Percentiles rank a stretch among this genome's conserved stretches.
Conservation (phyloP, 2,329 filamentous ascomycete genomes). For the Tolypocladium tundrense region DNA sequence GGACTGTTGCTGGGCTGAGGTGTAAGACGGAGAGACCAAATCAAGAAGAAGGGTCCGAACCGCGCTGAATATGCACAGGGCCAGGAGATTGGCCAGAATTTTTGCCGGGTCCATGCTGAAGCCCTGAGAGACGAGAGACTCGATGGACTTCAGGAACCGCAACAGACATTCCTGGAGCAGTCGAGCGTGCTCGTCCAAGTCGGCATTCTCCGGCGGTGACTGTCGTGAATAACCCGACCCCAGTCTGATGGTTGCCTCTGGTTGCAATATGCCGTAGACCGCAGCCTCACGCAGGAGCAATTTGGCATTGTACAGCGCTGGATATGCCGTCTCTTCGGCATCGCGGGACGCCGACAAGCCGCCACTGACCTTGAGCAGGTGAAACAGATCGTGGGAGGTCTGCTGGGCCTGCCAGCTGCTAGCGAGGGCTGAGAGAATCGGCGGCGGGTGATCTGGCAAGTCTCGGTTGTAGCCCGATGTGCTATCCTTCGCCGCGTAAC, state of each 20-base stretch:
- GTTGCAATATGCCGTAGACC: constrained; percentile 42
- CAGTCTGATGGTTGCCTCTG: constrained; percentile 31
- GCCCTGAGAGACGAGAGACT: constrained; percentile 27
- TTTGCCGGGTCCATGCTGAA: constrained; percentile 25
- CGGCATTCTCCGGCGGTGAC: constrained; percentile 28
- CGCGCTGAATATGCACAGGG: constrained; percentile 49
- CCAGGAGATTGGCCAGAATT: constrained; percentile 42
- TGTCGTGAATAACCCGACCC: constrained; percentile 12
- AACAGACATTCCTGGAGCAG: constrained; percentile 39
- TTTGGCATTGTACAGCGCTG: constrained; percentile 43
- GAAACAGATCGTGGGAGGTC: constrained; percentile 40
- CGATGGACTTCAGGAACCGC: constrained; percentile 43
- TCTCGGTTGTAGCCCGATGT: constrained; percentile 15
- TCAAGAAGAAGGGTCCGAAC: constrained; percentile 42
- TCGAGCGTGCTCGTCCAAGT: constrained; percentile 35
- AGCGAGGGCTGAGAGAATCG: constrained; percentile 38
- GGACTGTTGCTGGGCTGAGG: background rate
- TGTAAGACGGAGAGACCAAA: constrained; percentile 12
- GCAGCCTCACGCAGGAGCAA: constrained; percentile 43
- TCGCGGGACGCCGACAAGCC: constrained; percentile 37
- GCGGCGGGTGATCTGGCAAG: constrained; percentile 31
- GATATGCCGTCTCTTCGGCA: constrained; percentile 36
- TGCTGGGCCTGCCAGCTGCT: constrained; percentile 40
- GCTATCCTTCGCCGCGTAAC: constrained; percentile 10
- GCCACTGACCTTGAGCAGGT: constrained; percentile 40